phyloP scores from a whole-genome alignment of 2,329 filamentous ascomycete species.

The Periglandula ipomoeae region DNA sequence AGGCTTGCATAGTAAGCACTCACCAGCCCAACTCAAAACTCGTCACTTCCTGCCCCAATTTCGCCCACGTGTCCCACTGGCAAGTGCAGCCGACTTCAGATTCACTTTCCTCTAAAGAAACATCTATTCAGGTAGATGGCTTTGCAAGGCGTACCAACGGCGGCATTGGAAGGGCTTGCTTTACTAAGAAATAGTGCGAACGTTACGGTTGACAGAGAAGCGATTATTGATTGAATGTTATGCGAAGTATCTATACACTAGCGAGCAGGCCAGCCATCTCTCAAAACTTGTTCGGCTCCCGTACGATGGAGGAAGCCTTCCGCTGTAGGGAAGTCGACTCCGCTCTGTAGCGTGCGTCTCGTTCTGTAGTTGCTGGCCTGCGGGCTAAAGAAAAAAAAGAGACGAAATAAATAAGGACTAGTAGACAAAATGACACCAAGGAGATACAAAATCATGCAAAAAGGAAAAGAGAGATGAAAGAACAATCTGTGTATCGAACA shows the following conservation, averaged over 20 bases:
- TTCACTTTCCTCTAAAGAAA: background rate
- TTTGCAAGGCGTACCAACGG: too few relatives aligned
- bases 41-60: background rate
- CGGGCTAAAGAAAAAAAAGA: background rate
- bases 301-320: background rate
- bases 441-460: background rate
- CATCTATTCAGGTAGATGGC: background rate
- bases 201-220: constrained; percentile 13
- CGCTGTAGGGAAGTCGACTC: background rate
- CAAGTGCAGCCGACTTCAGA: background rate
- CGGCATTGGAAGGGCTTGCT: too few relatives aligned
- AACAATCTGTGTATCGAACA: constrained; percentile 45
- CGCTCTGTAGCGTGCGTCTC: background rate
- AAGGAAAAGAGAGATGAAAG: background rate
- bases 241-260: constrained; percentile 27
- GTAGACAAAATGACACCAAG: background rate
- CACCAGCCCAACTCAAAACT: too few relatives aligned
- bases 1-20: too few relatives aligned
- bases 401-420: background rate
- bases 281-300: constrained; percentile 8
- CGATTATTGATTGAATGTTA: constrained; percentile 21
- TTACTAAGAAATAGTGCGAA: too few relatives aligned
- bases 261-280: constrained; percentile 21
- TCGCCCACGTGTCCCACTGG: too few relatives aligned
- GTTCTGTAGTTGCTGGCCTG: constrained; percentile 5